Evolutionary conservation across 257 asterid genomes (phyloP).

Genomic region (Linderniella brevidens): DNA sequence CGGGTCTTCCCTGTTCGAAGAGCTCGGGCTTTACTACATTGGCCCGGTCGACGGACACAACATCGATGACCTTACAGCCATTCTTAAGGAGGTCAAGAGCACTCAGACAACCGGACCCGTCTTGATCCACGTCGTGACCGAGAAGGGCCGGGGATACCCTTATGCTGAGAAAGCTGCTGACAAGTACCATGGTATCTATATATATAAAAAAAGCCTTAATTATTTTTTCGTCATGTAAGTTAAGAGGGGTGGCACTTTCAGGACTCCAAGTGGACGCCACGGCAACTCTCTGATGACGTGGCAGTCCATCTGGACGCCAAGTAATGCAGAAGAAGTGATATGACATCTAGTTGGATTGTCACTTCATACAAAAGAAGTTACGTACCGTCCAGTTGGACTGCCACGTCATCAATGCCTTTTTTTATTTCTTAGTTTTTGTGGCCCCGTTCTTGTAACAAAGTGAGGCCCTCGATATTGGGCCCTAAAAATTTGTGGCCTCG

Average conservation of each 20-base stretch:
- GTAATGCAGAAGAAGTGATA: too few species aligned
- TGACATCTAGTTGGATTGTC: too few species aligned
- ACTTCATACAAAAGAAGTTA: too few species aligned
- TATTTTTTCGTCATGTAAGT: neutral
- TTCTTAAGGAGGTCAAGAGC: conserved; percentile 78
- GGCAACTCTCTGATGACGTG: too few species aligned
- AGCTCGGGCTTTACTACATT: conserved; percentile 84
- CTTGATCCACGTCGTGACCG: conserved; percentile 81
- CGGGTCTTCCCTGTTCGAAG: conserved; percentile 83
- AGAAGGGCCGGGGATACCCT: conserved; percentile 96
- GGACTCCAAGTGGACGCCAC: too few species aligned
- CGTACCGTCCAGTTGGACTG: too few species aligned
- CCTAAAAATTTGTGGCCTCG: too few species aligned
- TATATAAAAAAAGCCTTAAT: conserved; percentile 8
- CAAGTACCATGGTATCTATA: conserved; percentile 65
- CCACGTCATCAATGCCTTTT: too few species aligned
- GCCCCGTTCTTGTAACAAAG: too few species aligned
- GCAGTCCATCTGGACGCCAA: too few species aligned
- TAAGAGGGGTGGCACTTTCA: neutral
- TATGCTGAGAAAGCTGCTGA: conserved; percentile 91
- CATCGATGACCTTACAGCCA: conserved; percentile 64
- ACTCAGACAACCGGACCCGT: conserved; percentile 83
- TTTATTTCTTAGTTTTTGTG: too few species aligned
- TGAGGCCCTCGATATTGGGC: too few species aligned
- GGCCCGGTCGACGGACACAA: conserved; percentile 97